Base-by-base conservation (phyloP, 2,329 filamentous ascomycete species). In the Laburnicola sp. region DNA sequence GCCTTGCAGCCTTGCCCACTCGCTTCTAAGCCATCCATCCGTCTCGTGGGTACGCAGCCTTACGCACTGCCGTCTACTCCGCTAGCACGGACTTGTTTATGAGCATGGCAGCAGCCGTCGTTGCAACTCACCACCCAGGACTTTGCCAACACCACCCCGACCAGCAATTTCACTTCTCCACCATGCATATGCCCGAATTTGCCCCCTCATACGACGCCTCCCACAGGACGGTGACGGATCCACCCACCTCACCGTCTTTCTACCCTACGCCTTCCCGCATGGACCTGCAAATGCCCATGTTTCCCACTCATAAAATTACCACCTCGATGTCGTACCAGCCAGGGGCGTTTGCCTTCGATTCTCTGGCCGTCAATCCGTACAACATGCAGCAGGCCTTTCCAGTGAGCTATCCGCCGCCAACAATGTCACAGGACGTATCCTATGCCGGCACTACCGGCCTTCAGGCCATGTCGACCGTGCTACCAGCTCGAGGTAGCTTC, bases 261-360 rank as follows among this genome's bases (percentile, higher is more conserved):
- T 66, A 70, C 27, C 49, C 69, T 21, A 59, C 68, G 2, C 64
- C 65, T 4, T 61, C 66, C 1, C 68, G 65, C 34, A 62, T 73
- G 54, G 68, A 73, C 38, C 65, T 72, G 45, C 64, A 50, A 32
- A 65, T 73, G 61, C 69, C 70, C 6, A 45, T 73, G n/a, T 74
- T 72, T 53, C 56, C 65, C 3, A 48, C 57, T 6, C 63, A 67
- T 27, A 44, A 50, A 23, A 52, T 72, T 45, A 52, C 66, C 2
- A 66, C 59, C 35, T 66, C 70, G 1, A 62, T 71, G 9, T 64
- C 68, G 2, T 74, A 69, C 50, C 72, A 74, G 43, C 58, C 71
- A 9, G 69, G 71, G 45, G 54, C 63, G 3, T 74, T 68, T 43
- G 67, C 68, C 0, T 72, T 73, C 48, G 70, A 72, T 31, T 47